Percentiles rank a stretch among this genome's conserved stretches.
Conservation (phyloP, 306 rosid species). For the Carpinus viminea region DNA sequence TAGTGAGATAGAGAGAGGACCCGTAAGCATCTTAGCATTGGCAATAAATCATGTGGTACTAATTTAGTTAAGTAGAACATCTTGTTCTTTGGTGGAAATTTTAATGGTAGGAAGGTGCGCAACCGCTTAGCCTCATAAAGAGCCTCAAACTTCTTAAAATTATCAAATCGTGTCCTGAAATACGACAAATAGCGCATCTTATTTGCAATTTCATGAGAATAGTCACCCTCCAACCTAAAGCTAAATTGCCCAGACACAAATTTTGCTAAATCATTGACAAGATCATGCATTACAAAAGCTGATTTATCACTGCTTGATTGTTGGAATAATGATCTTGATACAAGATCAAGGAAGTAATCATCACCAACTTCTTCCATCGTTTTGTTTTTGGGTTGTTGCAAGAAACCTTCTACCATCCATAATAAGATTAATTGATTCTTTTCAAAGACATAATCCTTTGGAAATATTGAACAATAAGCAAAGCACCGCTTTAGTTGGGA, state of each 20-base stretch:
- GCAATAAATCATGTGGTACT: constrained; percentile 8
- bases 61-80: background rate
- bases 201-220: background rate
- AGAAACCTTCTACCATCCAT: constrained; percentile 49
- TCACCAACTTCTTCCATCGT: constrained; percentile 26
- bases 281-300: constrained; percentile 35
- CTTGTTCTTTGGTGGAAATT: background rate
- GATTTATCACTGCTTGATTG: constrained; percentile 12
- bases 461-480: constrained; percentile 26
- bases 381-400: constrained; percentile 10
- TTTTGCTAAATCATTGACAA: constrained; percentile 42
- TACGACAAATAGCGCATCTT: constrained; percentile 38
- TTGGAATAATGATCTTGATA: constrained; percentile 37
- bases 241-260: constrained; percentile 16
- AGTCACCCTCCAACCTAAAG: constrained; percentile 8
- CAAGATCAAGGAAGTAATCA: constrained; percentile 34
- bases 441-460: constrained; percentile 27
- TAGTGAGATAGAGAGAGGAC: constrained; percentile 18
- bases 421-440: constrained; percentile 29
- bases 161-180: constrained; percentile 18
- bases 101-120: constrained; percentile 25
- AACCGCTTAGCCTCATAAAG: constrained; percentile 17
- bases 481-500: constrained; percentile 13
- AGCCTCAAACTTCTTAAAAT: constrained; percentile 28
- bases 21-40: constrained; percentile 14